A percentile compares a stretch with the other conserved stretches of the same genome.
Evolutionary conservation across 345 rosid species (phyloP).

Genomic region (Populus davidiana): DNA sequence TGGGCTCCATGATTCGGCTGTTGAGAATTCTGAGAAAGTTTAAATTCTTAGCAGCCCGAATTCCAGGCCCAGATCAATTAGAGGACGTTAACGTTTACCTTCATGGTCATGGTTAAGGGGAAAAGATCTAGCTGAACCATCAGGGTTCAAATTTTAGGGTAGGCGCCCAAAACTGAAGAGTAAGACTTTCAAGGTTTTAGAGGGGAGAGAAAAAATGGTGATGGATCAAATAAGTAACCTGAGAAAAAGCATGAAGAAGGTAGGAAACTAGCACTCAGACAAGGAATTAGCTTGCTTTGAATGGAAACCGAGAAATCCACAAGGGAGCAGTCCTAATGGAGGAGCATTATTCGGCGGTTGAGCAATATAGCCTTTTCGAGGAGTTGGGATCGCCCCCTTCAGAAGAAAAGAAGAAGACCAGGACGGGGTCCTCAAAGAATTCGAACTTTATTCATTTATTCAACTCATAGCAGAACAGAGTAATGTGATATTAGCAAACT

Average conservation of each 20-base stretch:
- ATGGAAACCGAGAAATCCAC: neutral
- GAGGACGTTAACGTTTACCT: too few relatives aligned
- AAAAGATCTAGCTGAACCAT: neutral
- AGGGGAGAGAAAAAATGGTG: too few relatives aligned
- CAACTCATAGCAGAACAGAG: neutral
- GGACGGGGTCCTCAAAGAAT: neutral
- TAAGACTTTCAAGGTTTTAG: too few relatives aligned
- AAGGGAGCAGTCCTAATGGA: neutral
- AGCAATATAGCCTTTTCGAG: neutral
- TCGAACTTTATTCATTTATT: neutral
- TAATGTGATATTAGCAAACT: neutral
- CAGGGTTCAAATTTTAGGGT: neutral
- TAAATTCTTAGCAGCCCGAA: neutral
- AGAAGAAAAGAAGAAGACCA: too few relatives aligned
- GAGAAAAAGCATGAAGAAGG: too few relatives aligned
- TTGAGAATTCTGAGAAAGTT: too few relatives aligned
- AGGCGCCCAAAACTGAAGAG: neutral
- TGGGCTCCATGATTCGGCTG: too few relatives aligned
- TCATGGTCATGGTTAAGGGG: too few relatives aligned
- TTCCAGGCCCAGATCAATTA: neutral
- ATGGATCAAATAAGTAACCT: too few relatives aligned
- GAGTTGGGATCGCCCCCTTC: neutral
- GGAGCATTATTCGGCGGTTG: neutral
- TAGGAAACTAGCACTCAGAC: too few relatives aligned
- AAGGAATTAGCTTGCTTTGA: too few relatives aligned